Base-by-base conservation (phyloP, 2,329 filamentous ascomycete genomes). In the Colletotrichum liaoningense region DNA sequence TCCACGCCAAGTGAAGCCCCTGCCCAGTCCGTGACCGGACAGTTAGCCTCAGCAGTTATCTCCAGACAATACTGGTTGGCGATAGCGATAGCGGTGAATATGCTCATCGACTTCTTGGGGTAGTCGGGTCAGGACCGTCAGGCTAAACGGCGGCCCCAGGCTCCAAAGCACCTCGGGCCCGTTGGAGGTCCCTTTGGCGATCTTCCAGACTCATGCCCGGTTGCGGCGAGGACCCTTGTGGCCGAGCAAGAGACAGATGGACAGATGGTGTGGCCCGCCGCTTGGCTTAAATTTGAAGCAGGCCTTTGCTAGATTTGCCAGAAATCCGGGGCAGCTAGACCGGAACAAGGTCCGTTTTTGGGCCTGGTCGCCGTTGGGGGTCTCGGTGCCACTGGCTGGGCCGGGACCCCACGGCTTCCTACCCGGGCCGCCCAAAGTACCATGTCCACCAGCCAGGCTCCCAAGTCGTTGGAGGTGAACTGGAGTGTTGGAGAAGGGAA, bases 241-340 rank as follows among this genome's bases (percentile, higher is more conserved):
- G 58, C 54, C 69, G 71, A 67, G 55, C 66, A 67, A 62, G 26
- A 70, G 66, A 63, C 28, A 60, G 57, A 74, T 59, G 58, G 49
- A 63, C 28, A 60, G 54, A 74, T 59, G 54, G 49, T 46, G 65
- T 63, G 52, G 62, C 12, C 70, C 46, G 65, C 30, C 24, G 62
- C 57, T 67, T 66, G 71, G 71, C 70, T 73, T 64, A 72, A 64
- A 69, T 69, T 64, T 73, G 58, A 74, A 59, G 57, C 63, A 66
- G 54, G 46, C 59, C 35, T 67, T 52, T 67, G 65, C 65, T 67
- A 22, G 58, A 69, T 49, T 57, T 65, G 63, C 65, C 73, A 65
- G 56, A 63, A 76, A 76, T 76, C 74, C 73, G 74, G 74, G 74
- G 74, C 74, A 76, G 30, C 65, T 59, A 49, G 49, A 26, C 58